Base-by-base conservation (phyloP, 805 yeast species). In the Monosporozyma servazzii region DNA sequence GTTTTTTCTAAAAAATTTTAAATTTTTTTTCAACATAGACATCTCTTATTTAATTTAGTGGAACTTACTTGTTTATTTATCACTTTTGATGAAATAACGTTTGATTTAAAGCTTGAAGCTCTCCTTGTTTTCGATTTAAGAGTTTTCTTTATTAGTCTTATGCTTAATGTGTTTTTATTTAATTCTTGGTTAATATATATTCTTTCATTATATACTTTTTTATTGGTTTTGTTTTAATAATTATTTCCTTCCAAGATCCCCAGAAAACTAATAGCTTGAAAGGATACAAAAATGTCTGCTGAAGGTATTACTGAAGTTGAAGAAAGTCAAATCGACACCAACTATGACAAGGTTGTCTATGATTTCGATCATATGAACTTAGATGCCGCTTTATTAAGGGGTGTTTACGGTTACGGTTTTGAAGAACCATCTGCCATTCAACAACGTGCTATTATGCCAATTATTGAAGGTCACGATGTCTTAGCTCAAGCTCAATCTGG, bases 401-500 rank as follows among this genome's bases (percentile, higher is more conserved):
- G 88, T 62, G 82, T 88, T 60, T 88, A 78, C 70, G 87, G 86
- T 61, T 86, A 85, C 75, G 97, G 98, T 71, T 93, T 88, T 71
- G 98, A 91, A 75, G 80, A 81, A 50, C 99, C 99, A 58, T 89
- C 97, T 51, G 93, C 98, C 52, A 93, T 93, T 75, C 99, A 93
- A 76, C 90, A 89, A 67, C 82, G 99, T 71, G 99, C 98, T 57
- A 93, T 93, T 62, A 75, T 86, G 73, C 99, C 95, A 70, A 90
- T 93, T 71, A 85, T 89, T 63, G 84, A 82, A 66, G 96, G 96
- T 52, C 83, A 89, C 71, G 99, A 93, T 71, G 95, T 90, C 50
- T 81, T 93, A 57, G 99, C 99, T 54, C 99, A 93, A 75, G 98
- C 99, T 53, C 99, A 93, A 74, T 88, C 96, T 37, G 99, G 99